These are phyloP conservation scores for Daldinia decipiens DNA, from an alignment of 495 filamentous ascomycete genomes.

Conservation along the genomic window DNA sequence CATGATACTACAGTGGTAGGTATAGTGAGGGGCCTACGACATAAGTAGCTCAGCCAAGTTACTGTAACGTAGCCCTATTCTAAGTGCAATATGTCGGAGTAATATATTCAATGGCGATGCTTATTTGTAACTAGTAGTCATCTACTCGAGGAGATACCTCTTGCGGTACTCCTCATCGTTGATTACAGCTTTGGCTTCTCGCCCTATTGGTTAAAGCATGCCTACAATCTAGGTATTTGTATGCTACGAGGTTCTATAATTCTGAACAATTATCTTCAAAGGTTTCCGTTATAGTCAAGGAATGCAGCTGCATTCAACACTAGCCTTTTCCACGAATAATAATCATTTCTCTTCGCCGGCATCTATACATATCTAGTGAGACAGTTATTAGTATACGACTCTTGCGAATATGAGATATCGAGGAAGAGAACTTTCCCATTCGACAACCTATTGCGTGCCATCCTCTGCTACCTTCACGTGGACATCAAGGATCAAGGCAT, in stretches of 20 bases:
- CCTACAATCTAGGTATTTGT: background rate
- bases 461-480: slow-evolving; percentile 11
- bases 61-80: background rate
- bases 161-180: background rate
- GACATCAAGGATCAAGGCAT: slow-evolving; percentile 8
- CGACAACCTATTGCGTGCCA: background rate
- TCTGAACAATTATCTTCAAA: background rate
- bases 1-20: background rate
- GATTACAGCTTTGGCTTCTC: background rate
- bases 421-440: background rate
- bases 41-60: background rate
- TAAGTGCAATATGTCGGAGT: background rate
- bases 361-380: background rate
- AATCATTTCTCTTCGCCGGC: background rate
- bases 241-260: background rate
- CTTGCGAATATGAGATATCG: background rate
- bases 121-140: background rate
- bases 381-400: background rate
- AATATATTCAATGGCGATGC: background rate
- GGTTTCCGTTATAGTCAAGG: background rate
- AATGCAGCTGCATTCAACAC: background rate
- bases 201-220: background rate
- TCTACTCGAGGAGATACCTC: background rate
- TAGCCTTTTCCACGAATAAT: background rate
- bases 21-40: background rate